Evolutionary conservation across 2,329 filamentous ascomycete genomes (phyloP).

Genomic region (Neonectria faginata): DNA sequence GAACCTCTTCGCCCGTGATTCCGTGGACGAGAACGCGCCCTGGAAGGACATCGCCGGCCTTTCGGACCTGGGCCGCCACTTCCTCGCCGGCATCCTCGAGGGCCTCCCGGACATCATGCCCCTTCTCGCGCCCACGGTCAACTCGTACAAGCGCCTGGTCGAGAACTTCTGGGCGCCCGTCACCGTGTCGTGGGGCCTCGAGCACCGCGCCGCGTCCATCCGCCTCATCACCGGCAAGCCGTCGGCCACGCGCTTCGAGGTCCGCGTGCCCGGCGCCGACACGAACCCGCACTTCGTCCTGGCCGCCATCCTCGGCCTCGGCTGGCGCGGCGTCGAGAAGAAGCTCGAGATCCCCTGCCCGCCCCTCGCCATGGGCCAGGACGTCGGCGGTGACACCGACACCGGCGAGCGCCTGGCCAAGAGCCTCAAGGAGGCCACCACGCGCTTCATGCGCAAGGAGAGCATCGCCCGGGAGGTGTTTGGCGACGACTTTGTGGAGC

Average conservation of each 20-base stretch:
- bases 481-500: conserved; percentile 95
- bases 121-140: conserved; percentile 91
- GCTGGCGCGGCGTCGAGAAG: conserved; percentile 93
- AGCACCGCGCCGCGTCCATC: conserved; percentile 93
- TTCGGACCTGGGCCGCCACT: conserved; percentile 90
- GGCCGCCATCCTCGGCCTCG: conserved; percentile 85
- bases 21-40: conserved; percentile 75
- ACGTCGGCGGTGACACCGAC: conserved; percentile 79
- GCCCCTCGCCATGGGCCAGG: conserved; percentile 86
- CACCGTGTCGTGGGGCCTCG: conserved; percentile 95
- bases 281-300: conserved; percentile 90
- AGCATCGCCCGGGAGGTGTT: conserved; percentile 95
- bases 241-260: conserved; percentile 90
- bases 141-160: conserved; percentile 97
- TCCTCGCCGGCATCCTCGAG: conserved; percentile 89
- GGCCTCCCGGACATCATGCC: conserved; percentile 97
- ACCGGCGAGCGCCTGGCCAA: conserved; percentile 84
- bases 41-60: conserved; percentile 83
- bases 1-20: conserved; percentile 84
- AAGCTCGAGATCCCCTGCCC: conserved; percentile 85
- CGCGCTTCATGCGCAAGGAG: conserved; percentile 78
- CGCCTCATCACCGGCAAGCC: conserved; percentile 86
- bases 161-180: conserved; percentile 99
- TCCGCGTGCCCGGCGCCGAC: conserved; percentile 94
- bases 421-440: conserved; percentile 85